Base-by-base conservation (phyloP, 2,329 filamentous ascomycete species). In the Cordyceps militaris region DNA sequence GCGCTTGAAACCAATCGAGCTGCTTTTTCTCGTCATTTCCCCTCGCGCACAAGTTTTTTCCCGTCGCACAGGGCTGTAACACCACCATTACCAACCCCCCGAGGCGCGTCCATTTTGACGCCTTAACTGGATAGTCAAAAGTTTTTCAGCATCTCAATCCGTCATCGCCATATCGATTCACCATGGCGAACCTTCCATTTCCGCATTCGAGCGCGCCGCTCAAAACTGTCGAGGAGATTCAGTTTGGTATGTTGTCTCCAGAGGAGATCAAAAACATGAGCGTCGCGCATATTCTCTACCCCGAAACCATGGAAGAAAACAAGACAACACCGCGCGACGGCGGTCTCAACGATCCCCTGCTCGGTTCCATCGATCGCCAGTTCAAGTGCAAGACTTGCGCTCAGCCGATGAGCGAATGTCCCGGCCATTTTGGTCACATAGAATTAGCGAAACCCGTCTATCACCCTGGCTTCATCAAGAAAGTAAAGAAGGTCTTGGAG, bases 231-330 rank as follows among this genome's bases (percentile, higher is more conserved):
- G 88, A 97, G 82, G 95, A 99, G 82, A 96, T 99, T 68, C 95
- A 99, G 80, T 99, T 99, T 71, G 94, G 94, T 70, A 84, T 99
- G 71, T 84, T 99, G 74, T 96, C 94, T 36, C 94, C 94, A 26
- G 94, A 99, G 73, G 95, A 99, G 79, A 96, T 97, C 76, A 97
- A 99, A 80, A 92, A 88, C 69, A 95, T 97, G 91, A 97, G 92
- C 75, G 93, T 97, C 63, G 89, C 87, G 66, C 90, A 96, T 73
- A 93, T 99, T 71, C 83, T 94, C 73, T 97, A 97, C 71, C 92
- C 94, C n/a, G 94, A 99, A 79, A 97, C 94, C 28, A 97, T 99
- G 94, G 94, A 99, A 70, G 94, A 99, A 74, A 88, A 88, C 73
- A 89, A 92, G 69, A 87, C 89, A 65, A 90, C 90, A 71, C 94